Conservation (phyloP, 2,329 filamentous ascomycete species). For the Aspergillus sp. region DNA sequence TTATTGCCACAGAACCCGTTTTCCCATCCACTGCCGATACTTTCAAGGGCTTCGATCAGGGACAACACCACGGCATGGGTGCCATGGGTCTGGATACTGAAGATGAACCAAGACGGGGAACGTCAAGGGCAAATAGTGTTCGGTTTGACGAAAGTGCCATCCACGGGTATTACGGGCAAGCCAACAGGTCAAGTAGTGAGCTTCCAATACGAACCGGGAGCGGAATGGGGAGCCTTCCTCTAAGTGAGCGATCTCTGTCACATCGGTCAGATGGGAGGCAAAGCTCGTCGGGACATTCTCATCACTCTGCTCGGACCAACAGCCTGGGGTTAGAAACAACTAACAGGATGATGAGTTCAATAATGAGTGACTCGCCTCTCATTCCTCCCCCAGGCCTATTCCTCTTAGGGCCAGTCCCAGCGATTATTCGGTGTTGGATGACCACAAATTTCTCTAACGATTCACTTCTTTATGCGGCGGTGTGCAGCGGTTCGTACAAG, state of each 20-base stretch:
- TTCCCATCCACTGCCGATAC: constrained; percentile 79
- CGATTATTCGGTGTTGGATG: constrained; percentile 94
- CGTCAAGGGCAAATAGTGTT: constrained; percentile 93
- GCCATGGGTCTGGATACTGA: constrained; percentile 83
- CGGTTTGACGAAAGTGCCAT: constrained; percentile 95
- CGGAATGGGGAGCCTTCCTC: constrained; percentile 71
- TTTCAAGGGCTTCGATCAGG: constrained; percentile 83
- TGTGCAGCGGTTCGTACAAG: constrained; percentile 88
- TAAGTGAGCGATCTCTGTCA: constrained; percentile 88
- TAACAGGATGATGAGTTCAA: constrained; percentile 62
- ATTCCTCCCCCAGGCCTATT: constrained; percentile 81
- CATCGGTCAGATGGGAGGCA: constrained; percentile 95
- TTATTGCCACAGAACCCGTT: constrained; percentile 62
- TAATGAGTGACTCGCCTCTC: constrained; percentile 69
- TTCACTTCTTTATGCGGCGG: constrained; percentile 82
- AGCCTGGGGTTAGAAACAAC: constrained; percentile 78
- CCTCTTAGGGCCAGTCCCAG: constrained; percentile 82
- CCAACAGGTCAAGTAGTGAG: constrained; percentile 78
- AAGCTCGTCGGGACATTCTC: constrained; percentile 84
- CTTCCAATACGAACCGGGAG: constrained; percentile 77
- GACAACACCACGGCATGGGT: constrained; percentile 76
- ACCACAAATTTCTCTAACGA: constrained; percentile 87
- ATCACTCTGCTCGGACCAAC: constrained; percentile 76
- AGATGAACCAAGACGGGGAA: constrained; percentile 79
- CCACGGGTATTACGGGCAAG: constrained; percentile 84